Evolutionary conservation across 2,329 filamentous ascomycete species (phyloP).

Genomic region (Claviceps fusiformis): DNA sequence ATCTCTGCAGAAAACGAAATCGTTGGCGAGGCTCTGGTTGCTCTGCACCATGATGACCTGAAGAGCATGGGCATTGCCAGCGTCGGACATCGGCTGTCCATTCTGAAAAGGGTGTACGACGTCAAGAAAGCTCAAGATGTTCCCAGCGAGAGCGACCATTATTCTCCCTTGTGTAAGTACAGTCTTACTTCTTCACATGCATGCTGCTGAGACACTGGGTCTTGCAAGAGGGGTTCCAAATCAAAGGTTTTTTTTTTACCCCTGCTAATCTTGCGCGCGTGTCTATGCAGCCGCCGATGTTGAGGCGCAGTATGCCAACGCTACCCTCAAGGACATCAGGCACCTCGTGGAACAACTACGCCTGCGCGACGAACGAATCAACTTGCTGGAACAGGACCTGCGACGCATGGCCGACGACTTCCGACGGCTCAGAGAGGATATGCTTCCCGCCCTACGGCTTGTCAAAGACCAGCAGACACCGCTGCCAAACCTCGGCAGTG

Average conservation of each 20-base stretch:
- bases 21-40: constrained; percentile 78
- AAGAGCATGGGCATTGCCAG: constrained; percentile 90
- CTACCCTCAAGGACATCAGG: constrained; percentile 86
- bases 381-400: constrained; percentile 68
- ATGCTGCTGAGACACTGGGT: neutral
- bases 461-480: constrained; percentile 87
- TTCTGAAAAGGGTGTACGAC: constrained; percentile 92
- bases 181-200: no score
- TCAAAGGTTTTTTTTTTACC: no score
- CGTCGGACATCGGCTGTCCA: constrained; percentile 86
- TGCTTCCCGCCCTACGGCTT: constrained; percentile 78
- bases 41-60: constrained; percentile 80
- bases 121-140: constrained; percentile 90
- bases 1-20: constrained; percentile 69
- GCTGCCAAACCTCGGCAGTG: constrained; percentile 42
- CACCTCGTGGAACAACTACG: constrained; percentile 81
- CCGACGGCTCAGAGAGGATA: constrained; percentile 74
- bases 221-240: neutral
- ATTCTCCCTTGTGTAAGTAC: constrained; percentile 68
- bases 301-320: constrained; percentile 70
- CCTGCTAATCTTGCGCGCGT: constrained; percentile 10
- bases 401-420: constrained; percentile 80
- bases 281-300: constrained; percentile 63
- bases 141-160: constrained; percentile 82
- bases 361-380: constrained; percentile 81